Conservation (phyloP, 2,329 filamentous ascomycete genomes). For the Aspergillus glaucus region DNA sequence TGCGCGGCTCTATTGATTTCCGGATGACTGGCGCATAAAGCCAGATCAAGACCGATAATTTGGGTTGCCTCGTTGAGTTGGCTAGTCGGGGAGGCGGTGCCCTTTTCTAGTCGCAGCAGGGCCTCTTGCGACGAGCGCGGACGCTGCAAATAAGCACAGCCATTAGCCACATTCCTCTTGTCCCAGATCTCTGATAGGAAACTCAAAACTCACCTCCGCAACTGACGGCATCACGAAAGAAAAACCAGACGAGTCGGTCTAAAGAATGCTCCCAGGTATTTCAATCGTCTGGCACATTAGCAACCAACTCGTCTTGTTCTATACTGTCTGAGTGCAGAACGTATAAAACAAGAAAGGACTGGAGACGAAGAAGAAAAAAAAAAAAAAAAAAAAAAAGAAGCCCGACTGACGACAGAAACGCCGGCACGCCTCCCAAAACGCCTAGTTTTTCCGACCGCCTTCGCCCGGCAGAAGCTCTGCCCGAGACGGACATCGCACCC, state of each 20-base stretch:
- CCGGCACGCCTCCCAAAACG: conserved; percentile 1
- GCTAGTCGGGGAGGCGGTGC: conserved; percentile 30
- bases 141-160: conserved; percentile 21
- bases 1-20: conserved; percentile 20
- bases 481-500: conserved; percentile 12
- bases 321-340: background rate
- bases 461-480: conserved; percentile 22
- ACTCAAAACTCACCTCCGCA: conserved; percentile 33
- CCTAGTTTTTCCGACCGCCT: conserved; percentile 36
- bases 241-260: conserved; percentile 8
- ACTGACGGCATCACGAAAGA: conserved; percentile 28
- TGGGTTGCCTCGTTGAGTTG: conserved; percentile 39
- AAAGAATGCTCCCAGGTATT: conserved; percentile 1
- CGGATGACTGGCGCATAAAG: conserved; percentile 25
- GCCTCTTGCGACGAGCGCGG: conserved; percentile 38
- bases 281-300: conserved; percentile 2
- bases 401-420: conserved; percentile 6
- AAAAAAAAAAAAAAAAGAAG: conserved; percentile 22
- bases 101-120: conserved; percentile 40
- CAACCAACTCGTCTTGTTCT: background rate
- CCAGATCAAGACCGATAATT: conserved; percentile 37
- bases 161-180: background rate
- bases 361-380: conserved; percentile 10
- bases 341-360: background rate
- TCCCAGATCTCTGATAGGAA: background rate